Evolutionary conservation across 2,329 filamentous ascomycete species (phyloP), one percentile per base, ranked within the genome.

Genomic region (Didymellaceae sp.): DNA sequence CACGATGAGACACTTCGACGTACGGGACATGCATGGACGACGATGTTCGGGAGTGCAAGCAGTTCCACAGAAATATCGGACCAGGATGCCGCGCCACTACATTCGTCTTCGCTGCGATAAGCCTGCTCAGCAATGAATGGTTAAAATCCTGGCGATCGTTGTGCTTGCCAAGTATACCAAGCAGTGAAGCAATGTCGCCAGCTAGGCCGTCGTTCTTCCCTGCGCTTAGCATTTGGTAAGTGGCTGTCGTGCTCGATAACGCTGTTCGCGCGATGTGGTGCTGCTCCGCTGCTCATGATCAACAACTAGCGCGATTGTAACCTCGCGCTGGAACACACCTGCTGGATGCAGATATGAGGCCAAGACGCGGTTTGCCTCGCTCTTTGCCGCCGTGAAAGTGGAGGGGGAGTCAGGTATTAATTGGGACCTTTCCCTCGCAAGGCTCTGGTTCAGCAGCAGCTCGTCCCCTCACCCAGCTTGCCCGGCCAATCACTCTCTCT

Each of bases 101-200:
- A 9, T 35, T 17, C 32, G 20, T 45, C 48, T 46, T 46, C 42
- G 31, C 28, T 17, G 37, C 32, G 48, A 52, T 52, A 52, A 52
- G 48, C 48, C 42, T 52, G 48, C 42, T n/a, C 31, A 52, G 48
- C 48, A 52, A 38, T 52, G 42, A 52, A 52, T 52, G 43, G 48
- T 25, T 35, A 37, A 11, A 24, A 52, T 37, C 42, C 48, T 52
- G 37, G 44, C 32, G 60, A 64, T 64, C 63, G 41, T 52, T 39
- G 28, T 47, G 28, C 33, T 10, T 14, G 66, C 65, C 65, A 66
- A 68, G 66, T 54, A 14, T 54, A 65, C 65, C 65, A 66, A 68
- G 66, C 56, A 35, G 31, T 48, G 56, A 66, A 62, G 62, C 61
- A 64, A 55, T 61, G 56, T 59, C 50, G 59, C 42, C 47, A 46